Evolutionary conservation across 768 basidiomycete species (phyloP), one percentile per base, ranked within the genome.

Genomic region (Boletus pseudopeckii): DNA sequence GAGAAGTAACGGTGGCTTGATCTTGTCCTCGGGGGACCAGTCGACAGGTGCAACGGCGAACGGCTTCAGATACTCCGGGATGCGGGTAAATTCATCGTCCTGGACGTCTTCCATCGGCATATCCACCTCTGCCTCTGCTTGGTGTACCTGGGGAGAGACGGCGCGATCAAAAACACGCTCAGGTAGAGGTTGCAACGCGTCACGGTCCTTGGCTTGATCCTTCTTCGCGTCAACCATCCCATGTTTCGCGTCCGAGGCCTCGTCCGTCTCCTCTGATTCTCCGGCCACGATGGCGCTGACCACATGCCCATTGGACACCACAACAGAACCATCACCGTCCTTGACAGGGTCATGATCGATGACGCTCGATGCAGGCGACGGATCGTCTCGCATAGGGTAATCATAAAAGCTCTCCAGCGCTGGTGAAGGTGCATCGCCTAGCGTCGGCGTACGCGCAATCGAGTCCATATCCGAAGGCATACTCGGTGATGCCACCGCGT

Each of bases 11-110:
- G 86, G 84, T 1, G 88, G 77, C 37, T 74, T 81, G 42, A 91
- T 72, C 63, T 80, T 81, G 30, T 71, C 69, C 37, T 80, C 75
- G 2, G 79, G 66, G 51, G 84, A 78, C 87, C 88, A 89, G 22
- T 84, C 77, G 5, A 90, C 78, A 0, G 82, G 84, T 7, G 86
- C 81, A 17, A 88, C 86, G 13, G 88, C 86, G 54, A 82, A 92
- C 0, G 83, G 79, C 48, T 77, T 80, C 28, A 91, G 75, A 58
- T 90, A 84, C 15, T 75, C 76, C 3, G 80, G 80, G 14, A 75
- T 74, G 24, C 63, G 65, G 1, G 67, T 72, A n/a, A 59, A 68
- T 20, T 70, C 74, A 24, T 70, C 70, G 5, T 70, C 65, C 7
- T 70, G 66, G 34, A 68, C 59, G 34, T 74, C 72, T 13, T 79